Conservation (phyloP, 306 rosid genomes). For the Arachis hypogaea region DNA sequence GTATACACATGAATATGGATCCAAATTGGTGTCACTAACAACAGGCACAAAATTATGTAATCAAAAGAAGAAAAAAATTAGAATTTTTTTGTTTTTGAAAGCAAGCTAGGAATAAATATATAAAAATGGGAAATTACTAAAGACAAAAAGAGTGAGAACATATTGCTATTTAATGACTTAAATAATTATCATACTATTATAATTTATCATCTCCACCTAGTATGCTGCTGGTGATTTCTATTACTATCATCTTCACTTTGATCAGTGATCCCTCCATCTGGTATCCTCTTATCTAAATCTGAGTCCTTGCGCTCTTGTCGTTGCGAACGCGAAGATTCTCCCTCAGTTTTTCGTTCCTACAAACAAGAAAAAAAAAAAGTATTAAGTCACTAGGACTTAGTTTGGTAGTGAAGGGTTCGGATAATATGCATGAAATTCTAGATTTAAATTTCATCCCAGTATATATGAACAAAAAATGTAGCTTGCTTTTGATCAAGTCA, state of each 20-base stretch:
- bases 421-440: too few species aligned
- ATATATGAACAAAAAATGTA: not conserved
- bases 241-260: slow-evolving; percentile 57
- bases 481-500: slow-evolving; percentile 10
- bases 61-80: slow-evolving; percentile 24
- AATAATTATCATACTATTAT: slow-evolving; percentile 36
- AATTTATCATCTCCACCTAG: slow-evolving; percentile 56
- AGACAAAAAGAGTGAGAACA: slow-evolving; percentile 33
- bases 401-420: too few species aligned
- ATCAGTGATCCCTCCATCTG: slow-evolving; percentile 57
- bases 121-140: slow-evolving; percentile 34
- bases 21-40: slow-evolving; percentile 44
- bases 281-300: slow-evolving; percentile 50
- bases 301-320: slow-evolving; percentile 52
- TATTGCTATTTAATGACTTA: slow-evolving; percentile 40
- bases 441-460: too few species aligned
- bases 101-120: slow-evolving; percentile 34
- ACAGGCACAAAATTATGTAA: slow-evolving; percentile 36
- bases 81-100: slow-evolving; percentile 21
- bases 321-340: slow-evolving; percentile 58
- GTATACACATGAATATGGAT: slow-evolving; percentile 46
- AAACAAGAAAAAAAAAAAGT: slow-evolving; percentile 11
- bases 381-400: not conserved
- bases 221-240: slow-evolving; percentile 54
- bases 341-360: slow-evolving; percentile 66